These are phyloP conservation scores for Globisporangium nagaii DNA, from an alignment of 352 stramenopile species.

Conservation along the genomic window DNA sequence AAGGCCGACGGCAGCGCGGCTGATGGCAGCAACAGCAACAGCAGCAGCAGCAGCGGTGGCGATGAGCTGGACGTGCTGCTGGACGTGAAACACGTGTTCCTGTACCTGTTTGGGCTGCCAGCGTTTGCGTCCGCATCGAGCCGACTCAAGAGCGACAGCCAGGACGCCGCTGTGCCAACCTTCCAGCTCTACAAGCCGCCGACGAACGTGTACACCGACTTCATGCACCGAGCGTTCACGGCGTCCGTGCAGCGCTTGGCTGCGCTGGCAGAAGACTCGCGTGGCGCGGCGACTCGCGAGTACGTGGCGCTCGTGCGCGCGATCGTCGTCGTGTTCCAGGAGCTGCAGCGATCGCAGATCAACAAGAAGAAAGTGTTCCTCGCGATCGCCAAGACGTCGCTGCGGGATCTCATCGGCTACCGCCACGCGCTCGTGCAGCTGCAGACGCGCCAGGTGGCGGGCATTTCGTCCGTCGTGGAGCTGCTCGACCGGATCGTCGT, in stretches of 20 bases:
- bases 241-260: slow-evolving; percentile 15
- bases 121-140: not conserved
- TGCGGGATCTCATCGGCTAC: slow-evolving; percentile 53
- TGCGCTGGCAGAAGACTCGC: not conserved
- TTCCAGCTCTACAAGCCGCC: slow-evolving; percentile 80
- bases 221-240: slow-evolving; percentile 51
- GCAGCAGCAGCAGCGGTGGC: not conserved
- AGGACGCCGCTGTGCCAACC: slow-evolving; percentile 17
- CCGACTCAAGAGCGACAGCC: not conserved
- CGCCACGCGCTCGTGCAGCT: slow-evolving; percentile 38
- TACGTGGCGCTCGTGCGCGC: slow-evolving; percentile 42
- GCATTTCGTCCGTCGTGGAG: slow-evolving; percentile 11
- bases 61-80: slow-evolving; percentile 25
- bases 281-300: slow-evolving; percentile 5
- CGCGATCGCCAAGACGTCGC: slow-evolving; percentile 70
- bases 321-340: slow-evolving; percentile 64
- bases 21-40: not conserved
- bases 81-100: slow-evolving; percentile 58
- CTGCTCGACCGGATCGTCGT: slow-evolving; percentile 58
- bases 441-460: slow-evolving; percentile 6
- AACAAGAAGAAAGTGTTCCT: slow-evolving; percentile 89
- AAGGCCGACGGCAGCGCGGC: slow-evolving; percentile 5
- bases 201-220: slow-evolving; percentile 71
- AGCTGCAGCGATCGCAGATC: slow-evolving; percentile 75
- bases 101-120: slow-evolving; percentile 60